Conservation (phyloP, 106 monocot species). For the Alisma plantagoaquatica region DNA sequence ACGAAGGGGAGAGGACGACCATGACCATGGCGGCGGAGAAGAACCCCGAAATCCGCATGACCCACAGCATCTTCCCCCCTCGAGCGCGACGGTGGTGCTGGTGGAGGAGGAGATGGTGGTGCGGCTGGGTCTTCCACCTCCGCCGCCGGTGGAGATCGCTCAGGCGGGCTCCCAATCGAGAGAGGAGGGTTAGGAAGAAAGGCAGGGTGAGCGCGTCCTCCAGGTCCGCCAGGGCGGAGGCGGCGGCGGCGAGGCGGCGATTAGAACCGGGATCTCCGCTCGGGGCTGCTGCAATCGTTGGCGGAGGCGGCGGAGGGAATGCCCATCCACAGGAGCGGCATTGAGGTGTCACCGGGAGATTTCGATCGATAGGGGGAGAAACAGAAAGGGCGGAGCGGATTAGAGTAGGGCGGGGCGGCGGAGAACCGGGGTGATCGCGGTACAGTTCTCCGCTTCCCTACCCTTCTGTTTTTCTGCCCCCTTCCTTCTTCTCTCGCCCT, state of each 20-base stretch:
- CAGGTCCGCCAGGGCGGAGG: not conserved
- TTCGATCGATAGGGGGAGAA: too few relatives aligned
- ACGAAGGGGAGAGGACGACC: slow-evolving; percentile 66
- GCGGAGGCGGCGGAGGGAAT: not conserved
- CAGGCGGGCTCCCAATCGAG: not conserved
- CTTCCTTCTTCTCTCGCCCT: too few relatives aligned
- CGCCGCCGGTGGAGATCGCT: not conserved
- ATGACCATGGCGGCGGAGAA: slow-evolving; percentile 55
- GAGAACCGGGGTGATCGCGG: not conserved
- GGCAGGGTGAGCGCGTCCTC: not conserved
- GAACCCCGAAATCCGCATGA: slow-evolving; percentile 54
- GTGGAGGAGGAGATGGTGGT: not conserved
- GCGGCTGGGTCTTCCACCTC: not conserved
- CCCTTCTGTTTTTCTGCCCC: too few relatives aligned
- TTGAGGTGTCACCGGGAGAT: too few relatives aligned
- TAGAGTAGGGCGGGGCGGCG: not conserved
- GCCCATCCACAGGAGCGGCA: too few relatives aligned
- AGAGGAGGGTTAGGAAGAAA: not conserved
- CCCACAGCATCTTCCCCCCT: slow-evolving; percentile 46
- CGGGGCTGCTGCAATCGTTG: too few relatives aligned
- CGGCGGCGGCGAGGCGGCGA: not conserved
- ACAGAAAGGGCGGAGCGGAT: too few relatives aligned
- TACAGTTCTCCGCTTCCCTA: too few relatives aligned
- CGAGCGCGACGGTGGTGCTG: not conserved
- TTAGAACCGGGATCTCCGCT: slow-evolving; percentile 2